Evolutionary conservation across 1,284 basidiomycete genomes (phyloP).

Genomic region (Polyporus tsugae): DNA sequence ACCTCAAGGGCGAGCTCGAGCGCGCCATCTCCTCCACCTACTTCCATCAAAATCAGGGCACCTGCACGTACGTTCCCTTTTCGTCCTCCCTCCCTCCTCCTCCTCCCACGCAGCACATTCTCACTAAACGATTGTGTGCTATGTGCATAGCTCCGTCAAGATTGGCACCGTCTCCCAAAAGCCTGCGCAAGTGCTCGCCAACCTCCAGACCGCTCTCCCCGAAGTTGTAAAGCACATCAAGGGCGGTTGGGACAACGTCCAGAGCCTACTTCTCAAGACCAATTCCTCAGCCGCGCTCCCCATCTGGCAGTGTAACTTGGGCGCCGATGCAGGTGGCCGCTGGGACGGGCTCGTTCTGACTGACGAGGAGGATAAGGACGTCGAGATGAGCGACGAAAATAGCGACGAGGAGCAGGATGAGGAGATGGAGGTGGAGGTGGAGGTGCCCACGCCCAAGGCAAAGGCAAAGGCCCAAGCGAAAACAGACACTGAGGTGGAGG

Average conservation of each 20-base stretch:
- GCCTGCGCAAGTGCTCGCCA: slow-evolving; percentile 78
- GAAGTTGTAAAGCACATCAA: slow-evolving; percentile 76
- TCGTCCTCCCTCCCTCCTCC: slow-evolving; percentile 4
- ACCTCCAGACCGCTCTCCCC: slow-evolving; percentile 84
- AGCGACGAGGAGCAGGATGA: slow-evolving; percentile 23
- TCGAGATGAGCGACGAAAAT: slow-evolving; percentile 40
- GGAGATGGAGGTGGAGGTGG: slow-evolving; percentile 28
- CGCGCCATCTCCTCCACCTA: slow-evolving; percentile 92
- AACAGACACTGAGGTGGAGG: slow-evolving; percentile 13
- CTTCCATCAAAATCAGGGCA: slow-evolving; percentile 93
- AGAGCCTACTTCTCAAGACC: slow-evolving; percentile 92
- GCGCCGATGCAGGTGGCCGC: slow-evolving; percentile 64
- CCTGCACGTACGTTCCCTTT: slow-evolving; percentile 77
- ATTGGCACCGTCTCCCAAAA: slow-evolving; percentile 82
- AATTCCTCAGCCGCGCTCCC: slow-evolving; percentile 87
- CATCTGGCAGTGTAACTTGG: slow-evolving; percentile 86
- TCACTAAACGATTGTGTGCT: neutral
- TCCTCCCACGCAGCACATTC: neutral
- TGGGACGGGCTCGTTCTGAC: slow-evolving; percentile 64
- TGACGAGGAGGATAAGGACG: slow-evolving; percentile 35
- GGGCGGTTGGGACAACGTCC: slow-evolving; percentile 92
- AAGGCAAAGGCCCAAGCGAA: slow-evolving; percentile 4
- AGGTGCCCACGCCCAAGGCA: slow-evolving; percentile 28
- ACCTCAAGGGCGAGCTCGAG: slow-evolving; percentile 91
- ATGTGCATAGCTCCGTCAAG: slow-evolving; percentile 76